phyloP scores from a whole-genome alignment of 768 basidiomycete genomes.

The Mycena chlorophos region DNA sequence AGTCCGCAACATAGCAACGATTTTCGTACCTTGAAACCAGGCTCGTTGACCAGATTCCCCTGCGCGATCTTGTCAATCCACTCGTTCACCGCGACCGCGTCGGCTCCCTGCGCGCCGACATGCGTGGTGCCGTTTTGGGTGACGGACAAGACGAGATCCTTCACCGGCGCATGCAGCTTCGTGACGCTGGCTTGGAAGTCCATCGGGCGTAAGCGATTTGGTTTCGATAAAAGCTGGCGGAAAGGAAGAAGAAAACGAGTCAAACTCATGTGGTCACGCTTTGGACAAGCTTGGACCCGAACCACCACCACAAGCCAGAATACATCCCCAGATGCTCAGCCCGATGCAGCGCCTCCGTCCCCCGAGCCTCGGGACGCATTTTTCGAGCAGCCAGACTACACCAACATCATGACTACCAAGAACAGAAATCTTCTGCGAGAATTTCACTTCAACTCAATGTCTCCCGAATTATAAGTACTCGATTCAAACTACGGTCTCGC shows the following conservation, averaged over 20 bases:
- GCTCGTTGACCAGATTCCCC: slow-evolving; percentile 47
- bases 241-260: slow-evolving; percentile 43
- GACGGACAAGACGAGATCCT: slow-evolving; percentile 55
- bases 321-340: background rate
- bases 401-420: no score
- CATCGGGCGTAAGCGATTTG: slow-evolving; percentile 39
- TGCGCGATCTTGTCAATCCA: slow-evolving; percentile 71
- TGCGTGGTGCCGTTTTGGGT: slow-evolving; percentile 44
- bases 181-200: slow-evolving; percentile 51
- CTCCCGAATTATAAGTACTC: no score
- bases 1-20: background rate
- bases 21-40: slow-evolving; percentile 51
- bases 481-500: no score
- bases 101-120: slow-evolving; percentile 58
- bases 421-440: no score
- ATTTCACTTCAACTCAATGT: no score
- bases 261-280: slow-evolving; percentile 25
- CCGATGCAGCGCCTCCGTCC: no score
- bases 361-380: no score
- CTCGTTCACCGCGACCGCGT: slow-evolving; percentile 59
- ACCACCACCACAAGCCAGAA: slow-evolving; percentile 15
- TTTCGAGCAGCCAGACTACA: no score
- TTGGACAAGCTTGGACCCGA: no score
- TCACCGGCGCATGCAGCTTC: slow-evolving; percentile 48
- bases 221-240: slow-evolving; percentile 29